Evolutionary conservation across 108 stramenopile genomes (phyloP), one percentile per base, ranked within the genome.

Genomic region (Pseudonitzschia delicatissima): DNA sequence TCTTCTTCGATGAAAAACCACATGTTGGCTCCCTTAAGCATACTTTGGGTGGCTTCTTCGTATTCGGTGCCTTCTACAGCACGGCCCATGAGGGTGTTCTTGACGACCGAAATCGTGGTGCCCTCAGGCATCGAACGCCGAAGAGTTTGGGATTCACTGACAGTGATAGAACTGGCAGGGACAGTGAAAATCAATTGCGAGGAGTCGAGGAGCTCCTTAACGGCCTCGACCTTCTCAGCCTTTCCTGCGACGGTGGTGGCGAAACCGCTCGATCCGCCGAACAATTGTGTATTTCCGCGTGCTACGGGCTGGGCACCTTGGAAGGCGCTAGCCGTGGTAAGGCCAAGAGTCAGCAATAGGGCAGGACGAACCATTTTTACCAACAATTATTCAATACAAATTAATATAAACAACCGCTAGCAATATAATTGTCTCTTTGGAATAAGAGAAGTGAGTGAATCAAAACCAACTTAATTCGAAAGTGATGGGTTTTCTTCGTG

Each of bases 1-100:
- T 97, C 92, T 52, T 93, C 91, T 61, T 95, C 91, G 47, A 94
- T 86, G 77, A 97, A 97, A 64, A 97, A 90, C 96, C 96, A 97
- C 88, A 92, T 83, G 84, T 97, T 97, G 52, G 90, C 74, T 17
- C 94, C 94, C 64, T 76, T 82, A 13, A 91, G 77, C 64, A 90
- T 45, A 15, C 69, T 64, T 12, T 67, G 51, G 11, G 73, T 64
- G 40, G 80, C 86, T 31, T 65, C 53, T 74, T 87, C 87, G 45
- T 80, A 94, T 7, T 76, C 69, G 29, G 90, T 88, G 26, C 90
- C 96, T 55, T 90, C 87, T 21, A 90, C 55, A 34, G 96, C 94
- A 27, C 90, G 85, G 20, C 45, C 31, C 94, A 97, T 95, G 51
- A 97, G 83, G 35, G 81, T 94, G 77, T 97, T 97, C 81, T 97